Conservation (phyloP, 768 basidiomycete species). For the Clitopilus hobsonii region DNA sequence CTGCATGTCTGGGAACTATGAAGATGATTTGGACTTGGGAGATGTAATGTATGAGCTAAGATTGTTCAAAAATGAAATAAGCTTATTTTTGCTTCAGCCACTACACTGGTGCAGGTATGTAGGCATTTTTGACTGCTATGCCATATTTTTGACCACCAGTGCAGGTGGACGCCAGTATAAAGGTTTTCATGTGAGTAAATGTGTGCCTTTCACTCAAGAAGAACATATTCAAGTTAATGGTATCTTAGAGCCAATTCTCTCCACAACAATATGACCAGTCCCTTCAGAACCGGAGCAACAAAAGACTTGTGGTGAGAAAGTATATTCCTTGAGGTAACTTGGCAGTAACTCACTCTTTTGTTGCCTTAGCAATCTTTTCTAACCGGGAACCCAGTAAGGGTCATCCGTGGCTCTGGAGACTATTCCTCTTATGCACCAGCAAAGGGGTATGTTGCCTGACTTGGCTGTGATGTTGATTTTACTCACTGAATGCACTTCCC, state of each 20-base stretch:
- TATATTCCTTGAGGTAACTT: neutral
- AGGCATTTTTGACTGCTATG: neutral
- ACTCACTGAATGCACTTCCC: neutral
- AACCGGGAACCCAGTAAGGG: constrained; percentile 32
- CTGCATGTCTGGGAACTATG: constrained; percentile 34
- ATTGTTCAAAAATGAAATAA: neutral
- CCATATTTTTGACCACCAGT: constrained; percentile 3
- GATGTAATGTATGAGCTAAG: constrained; percentile 34
- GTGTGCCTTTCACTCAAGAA: too few relatives aligned
- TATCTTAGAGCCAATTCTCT: neutral
- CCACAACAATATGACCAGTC: neutral
- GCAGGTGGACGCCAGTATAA: too few relatives aligned
- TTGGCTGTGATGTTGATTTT: constrained; percentile 19
- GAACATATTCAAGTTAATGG: too few relatives aligned
- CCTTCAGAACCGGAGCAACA: neutral
- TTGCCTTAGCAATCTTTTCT: constrained; percentile 22
- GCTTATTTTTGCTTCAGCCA: constrained; percentile 14
- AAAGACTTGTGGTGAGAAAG: neutral
- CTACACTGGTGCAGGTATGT: constrained; percentile 36
- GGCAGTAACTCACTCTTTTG: neutral
- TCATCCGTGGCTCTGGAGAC: constrained; percentile 30
- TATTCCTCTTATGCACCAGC: neutral
- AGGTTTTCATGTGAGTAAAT: too few relatives aligned
- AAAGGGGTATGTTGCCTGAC: constrained; percentile 27
- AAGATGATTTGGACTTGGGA: constrained; percentile 36